These are phyloP conservation scores for Rhodotorula sp. DNA, from an alignment of 1,284 basidiomycete species.

Conservation along the genomic window DNA sequence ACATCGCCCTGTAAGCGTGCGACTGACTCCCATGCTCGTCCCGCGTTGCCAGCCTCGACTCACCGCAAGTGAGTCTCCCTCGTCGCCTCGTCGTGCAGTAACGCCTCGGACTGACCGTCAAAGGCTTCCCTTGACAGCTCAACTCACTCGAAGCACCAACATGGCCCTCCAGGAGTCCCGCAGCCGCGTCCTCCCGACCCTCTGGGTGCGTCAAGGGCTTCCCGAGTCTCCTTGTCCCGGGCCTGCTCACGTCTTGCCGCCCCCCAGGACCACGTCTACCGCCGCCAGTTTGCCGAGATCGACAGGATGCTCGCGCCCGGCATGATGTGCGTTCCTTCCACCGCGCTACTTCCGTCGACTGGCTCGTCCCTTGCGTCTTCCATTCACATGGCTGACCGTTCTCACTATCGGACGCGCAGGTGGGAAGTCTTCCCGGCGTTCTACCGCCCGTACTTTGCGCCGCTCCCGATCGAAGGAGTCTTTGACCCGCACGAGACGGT, in stretches of 20 bases:
- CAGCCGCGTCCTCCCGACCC: constrained; percentile 1
- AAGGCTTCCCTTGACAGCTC: background rate
- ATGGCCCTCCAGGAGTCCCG: constrained; percentile 3
- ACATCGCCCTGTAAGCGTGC: no score
- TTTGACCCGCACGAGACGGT: constrained; percentile 6
- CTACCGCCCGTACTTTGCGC: constrained; percentile 7
- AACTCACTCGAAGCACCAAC: background rate
- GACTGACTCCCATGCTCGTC: no score
- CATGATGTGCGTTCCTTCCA: no score
- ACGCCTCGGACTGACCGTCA: no score
- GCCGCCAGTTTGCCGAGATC: no score
- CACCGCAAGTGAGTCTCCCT: no score
- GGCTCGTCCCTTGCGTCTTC: no score
- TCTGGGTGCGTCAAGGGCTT: background rate
- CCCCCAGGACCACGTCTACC: background rate
- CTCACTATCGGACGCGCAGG: background rate
- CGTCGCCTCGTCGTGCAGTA: no score
- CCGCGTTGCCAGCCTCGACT: no score
- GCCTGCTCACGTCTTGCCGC: no score
- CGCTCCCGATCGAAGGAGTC: background rate
- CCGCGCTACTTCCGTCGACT: no score
- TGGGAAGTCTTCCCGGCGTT: constrained; percentile 1
- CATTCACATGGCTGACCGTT: background rate
- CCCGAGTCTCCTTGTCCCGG: background rate
- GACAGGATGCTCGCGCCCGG: no score